phyloP scores from a whole-genome alignment of 78 protist species.

The Mantamonas sphyraenae region DNA sequence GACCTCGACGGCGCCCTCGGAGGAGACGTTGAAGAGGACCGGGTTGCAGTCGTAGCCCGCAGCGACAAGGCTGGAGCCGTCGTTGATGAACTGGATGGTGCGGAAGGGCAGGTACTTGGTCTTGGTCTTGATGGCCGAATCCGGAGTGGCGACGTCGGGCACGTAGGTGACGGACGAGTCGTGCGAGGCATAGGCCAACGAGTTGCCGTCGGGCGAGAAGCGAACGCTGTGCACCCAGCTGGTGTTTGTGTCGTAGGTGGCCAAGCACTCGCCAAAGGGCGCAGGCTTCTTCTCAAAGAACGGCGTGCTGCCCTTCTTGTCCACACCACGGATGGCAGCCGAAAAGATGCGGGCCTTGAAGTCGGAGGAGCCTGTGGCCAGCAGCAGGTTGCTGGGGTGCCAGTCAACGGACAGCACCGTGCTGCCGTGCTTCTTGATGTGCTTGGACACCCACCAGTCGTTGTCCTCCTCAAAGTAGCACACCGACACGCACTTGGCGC shows the following conservation, averaged over 20 bases:
- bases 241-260: not conserved
- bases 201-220: conserved; percentile 67
- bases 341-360: conserved; percentile 59
- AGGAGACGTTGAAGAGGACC: conserved; percentile 22
- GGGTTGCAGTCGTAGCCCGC: conserved; percentile 75
- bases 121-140: not conserved
- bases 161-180: conserved; percentile 38
- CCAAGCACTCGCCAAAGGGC: conserved; percentile 31
- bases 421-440: conserved; percentile 76
- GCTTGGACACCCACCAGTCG: conserved; percentile 91
- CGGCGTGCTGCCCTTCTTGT: not conserved
- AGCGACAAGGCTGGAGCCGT: conserved; percentile 40
- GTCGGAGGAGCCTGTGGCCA: conserved; percentile 76
- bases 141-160: not conserved
- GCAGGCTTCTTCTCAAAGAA: conserved; percentile 21
- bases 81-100: conserved; percentile 46
- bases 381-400: conserved; percentile 71
- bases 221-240: conserved; percentile 81
- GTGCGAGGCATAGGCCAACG: conserved; percentile 56
- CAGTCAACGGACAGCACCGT: conserved; percentile 73
- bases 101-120: conserved; percentile 40
- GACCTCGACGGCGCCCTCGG: conserved; percentile 18
- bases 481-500: conserved; percentile 71
- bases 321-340: conserved; percentile 68
- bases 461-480: conserved; percentile 82